Conservation (phyloP, 2,329 filamentous ascomycete species). For the Daldinia sp. region DNA sequence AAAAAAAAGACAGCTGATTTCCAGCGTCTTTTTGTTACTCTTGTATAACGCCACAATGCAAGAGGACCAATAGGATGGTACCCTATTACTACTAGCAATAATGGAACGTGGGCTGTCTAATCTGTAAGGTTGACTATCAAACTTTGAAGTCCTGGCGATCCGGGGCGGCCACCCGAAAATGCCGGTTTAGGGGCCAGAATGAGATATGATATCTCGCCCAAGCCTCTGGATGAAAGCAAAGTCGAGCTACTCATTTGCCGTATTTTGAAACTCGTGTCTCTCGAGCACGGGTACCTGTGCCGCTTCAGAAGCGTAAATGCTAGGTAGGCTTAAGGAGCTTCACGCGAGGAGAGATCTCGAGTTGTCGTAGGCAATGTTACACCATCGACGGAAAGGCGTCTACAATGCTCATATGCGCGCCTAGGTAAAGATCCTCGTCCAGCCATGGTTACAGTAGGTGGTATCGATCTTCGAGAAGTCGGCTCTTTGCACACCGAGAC, state of each 20-base stretch:
- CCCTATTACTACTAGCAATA: constrained; percentile 22
- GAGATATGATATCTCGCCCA: constrained; percentile 22
- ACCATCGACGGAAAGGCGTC: not conserved
- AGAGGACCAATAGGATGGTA: constrained; percentile 28
- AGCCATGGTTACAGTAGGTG: constrained; percentile 1
- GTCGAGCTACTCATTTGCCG: not conserved
- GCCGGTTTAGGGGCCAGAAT: constrained; percentile 17
- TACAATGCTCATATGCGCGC: constrained; percentile 1
- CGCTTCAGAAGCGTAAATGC: not conserved
- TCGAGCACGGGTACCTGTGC: not conserved
- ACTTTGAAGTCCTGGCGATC: constrained; percentile 25
- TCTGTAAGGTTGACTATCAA: constrained; percentile 20
- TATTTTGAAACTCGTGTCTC: not conserved
- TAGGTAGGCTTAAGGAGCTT: not conserved
- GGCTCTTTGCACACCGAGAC: constrained; percentile 28
- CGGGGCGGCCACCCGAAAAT: constrained; percentile 38
- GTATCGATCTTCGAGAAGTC: constrained; percentile 5
- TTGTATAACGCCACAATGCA: constrained; percentile 32
- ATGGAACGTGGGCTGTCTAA: constrained; percentile 5
- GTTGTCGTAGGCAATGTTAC: constrained; percentile 1
- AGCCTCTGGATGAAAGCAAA: constrained; percentile 1
- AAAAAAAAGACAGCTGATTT: constrained; percentile 14
- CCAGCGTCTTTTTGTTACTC: constrained; percentile 4
- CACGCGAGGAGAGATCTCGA: not conserved
- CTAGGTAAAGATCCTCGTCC: constrained; percentile 19